Conservation (phyloP, 2,329 filamentous ascomycete genomes). For the Phyllosticta citribraziliensis region DNA sequence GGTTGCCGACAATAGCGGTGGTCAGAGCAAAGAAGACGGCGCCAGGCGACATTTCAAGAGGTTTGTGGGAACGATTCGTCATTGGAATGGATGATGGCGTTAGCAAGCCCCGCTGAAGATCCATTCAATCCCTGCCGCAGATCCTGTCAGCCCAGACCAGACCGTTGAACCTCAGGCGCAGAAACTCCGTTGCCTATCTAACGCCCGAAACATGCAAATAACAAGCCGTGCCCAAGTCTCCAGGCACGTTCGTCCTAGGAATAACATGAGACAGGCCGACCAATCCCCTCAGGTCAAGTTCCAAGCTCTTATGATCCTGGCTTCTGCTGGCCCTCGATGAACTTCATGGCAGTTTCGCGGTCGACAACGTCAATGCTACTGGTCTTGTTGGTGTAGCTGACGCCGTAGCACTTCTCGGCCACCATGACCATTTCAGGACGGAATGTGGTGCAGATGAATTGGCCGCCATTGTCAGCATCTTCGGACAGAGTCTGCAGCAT, state of each 20-base stretch:
- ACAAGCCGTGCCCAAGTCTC: not conserved
- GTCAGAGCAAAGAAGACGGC: not conserved
- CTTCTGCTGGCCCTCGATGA: slow-evolving; percentile 75
- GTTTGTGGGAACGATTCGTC: not conserved
- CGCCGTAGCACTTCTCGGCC: slow-evolving; percentile 95
- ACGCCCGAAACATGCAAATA: slow-evolving; percentile 6
- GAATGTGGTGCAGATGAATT: slow-evolving; percentile 99
- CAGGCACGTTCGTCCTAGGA: not conserved
- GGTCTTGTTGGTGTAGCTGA: slow-evolving; percentile 85
- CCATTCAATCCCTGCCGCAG: not conserved
- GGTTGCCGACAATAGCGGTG: not conserved
- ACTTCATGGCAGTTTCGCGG: slow-evolving; percentile 78
- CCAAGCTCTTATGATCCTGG: not conserved
- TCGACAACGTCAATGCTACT: slow-evolving; percentile 87
- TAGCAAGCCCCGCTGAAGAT: not conserved
- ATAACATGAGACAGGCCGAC: not conserved
- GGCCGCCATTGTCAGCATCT: slow-evolving; percentile 42
- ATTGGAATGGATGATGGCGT: slow-evolving; percentile 2
- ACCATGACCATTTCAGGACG: slow-evolving; percentile 91
- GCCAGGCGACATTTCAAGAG: not conserved
- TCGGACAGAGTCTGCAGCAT: slow-evolving; percentile 55
- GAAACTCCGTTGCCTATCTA: not conserved
- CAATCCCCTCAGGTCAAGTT: not conserved
- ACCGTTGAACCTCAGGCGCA: not conserved
- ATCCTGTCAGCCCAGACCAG: not conserved